Evolutionary conservation across 306 rosid species (phyloP).

Genomic region (Vachellia pachyceras): DNA sequence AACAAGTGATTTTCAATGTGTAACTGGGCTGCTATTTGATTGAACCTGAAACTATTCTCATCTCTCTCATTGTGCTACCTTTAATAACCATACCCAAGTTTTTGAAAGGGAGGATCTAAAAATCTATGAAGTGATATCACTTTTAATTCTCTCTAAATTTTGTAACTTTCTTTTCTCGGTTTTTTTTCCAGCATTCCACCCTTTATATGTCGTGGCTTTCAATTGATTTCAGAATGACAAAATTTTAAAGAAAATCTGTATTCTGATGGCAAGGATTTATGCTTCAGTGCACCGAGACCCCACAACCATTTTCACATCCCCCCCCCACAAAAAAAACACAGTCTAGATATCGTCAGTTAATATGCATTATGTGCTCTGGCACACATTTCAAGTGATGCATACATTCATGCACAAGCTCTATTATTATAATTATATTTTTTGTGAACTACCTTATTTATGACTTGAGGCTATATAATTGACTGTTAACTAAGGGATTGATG

Average conservation of each 20-base stretch:
- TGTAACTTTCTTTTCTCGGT: too few species aligned
- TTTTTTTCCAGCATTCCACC: not conserved
- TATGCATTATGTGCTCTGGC: conserved; percentile 17
- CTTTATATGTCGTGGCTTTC: conserved; percentile 1
- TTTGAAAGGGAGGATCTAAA: not conserved
- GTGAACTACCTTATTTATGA: not conserved
- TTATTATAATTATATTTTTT: not conserved
- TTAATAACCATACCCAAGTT: not conserved
- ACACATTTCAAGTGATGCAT: not conserved
- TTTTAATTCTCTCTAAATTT: too few species aligned
- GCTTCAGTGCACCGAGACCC: not conserved
- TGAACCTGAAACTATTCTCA: not conserved
- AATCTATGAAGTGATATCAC: not conserved
- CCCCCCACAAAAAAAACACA: not conserved
- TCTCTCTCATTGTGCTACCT: too few species aligned
- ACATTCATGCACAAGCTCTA: not conserved
- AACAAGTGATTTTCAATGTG: not conserved
- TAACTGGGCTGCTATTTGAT: not conserved
- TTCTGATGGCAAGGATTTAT: not conserved
- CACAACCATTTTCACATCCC: not conserved
- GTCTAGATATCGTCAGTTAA: not conserved
- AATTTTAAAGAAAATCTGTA: not conserved
- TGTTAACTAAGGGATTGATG: conserved; percentile 10
- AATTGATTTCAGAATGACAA: not conserved
- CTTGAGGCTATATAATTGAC: not conserved